Conservation (phyloP, 768 basidiomycete species). For the Lactarius evosmus region DNA sequence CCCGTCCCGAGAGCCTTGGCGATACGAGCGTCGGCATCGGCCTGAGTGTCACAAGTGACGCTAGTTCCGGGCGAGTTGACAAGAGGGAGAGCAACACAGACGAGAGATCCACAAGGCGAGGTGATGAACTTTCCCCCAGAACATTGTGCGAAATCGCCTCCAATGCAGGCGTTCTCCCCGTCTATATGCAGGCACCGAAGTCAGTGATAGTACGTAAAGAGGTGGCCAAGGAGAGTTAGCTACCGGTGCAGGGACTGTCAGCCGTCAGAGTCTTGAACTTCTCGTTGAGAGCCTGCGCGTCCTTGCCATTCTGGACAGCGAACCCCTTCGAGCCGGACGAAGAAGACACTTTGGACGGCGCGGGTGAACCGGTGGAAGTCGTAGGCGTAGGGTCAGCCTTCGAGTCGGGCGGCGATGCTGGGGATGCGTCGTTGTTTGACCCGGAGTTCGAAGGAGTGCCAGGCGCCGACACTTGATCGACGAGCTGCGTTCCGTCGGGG, state of each 20-base stretch:
- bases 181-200: constrained; percentile 26
- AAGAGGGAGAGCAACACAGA: constrained; percentile 43
- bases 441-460: constrained; percentile 30
- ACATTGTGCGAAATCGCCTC: constrained; percentile 42
- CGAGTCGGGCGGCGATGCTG: constrained; percentile 20
- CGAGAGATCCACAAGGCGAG: constrained; percentile 34
- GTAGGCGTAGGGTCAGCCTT: constrained; percentile 1
- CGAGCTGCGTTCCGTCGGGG: constrained; percentile 47
- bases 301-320: constrained; percentile 35
- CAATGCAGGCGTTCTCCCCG: constrained; percentile 39
- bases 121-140: constrained; percentile 35
- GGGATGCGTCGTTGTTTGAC: constrained; percentile 2
- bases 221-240: neutral
- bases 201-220: neutral
- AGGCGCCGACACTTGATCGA: constrained; percentile 37
- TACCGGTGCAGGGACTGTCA: constrained; percentile 35
- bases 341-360: neutral
- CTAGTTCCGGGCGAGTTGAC: constrained; percentile 41
- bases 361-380: neutral
- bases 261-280: constrained; percentile 35
- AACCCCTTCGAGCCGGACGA: constrained; percentile 14
- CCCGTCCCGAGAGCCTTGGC: constrained; percentile 36
- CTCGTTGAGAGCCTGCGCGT: constrained; percentile 39
- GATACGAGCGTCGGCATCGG: constrained; percentile 38
- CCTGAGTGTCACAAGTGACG: constrained; percentile 37